These are phyloP conservation scores for Neurospora terricola DNA, from an alignment of 495 filamentous ascomycete genomes.

Conservation along the genomic window DNA sequence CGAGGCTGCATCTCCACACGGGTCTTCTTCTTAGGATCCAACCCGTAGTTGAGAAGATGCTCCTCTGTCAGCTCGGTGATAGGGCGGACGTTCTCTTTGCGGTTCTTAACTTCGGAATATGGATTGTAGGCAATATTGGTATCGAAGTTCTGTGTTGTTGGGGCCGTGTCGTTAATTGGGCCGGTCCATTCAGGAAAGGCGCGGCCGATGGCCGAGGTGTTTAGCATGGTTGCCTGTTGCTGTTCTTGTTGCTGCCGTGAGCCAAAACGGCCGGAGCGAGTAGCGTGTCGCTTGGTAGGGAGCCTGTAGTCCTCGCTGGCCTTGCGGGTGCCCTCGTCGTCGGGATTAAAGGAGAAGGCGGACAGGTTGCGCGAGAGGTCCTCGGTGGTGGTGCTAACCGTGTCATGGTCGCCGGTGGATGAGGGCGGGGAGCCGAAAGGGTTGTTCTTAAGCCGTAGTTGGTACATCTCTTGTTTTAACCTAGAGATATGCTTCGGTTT, in stretches of 20 bases:
- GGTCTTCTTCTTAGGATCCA: conserved; percentile 20
- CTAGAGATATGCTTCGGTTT: conserved; percentile 28
- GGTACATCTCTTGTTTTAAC: conserved; percentile 25
- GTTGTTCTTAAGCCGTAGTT: conserved; percentile 27
- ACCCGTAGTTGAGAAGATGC: conserved; percentile 16
- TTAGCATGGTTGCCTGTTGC: conserved; percentile 26
- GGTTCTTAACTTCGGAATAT: conserved; percentile 7
- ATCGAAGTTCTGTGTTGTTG: conserved; percentile 14
- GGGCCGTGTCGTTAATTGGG: conserved; percentile 11
- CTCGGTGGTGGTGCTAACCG: conserved; percentile 33
- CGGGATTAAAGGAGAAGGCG: conserved; percentile 34
- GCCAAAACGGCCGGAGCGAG: conserved; percentile 22
- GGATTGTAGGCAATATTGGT: conserved; percentile 8
- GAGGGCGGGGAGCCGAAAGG: conserved; percentile 41
- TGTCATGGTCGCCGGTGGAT: conserved; percentile 43
- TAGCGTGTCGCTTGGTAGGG: conserved; percentile 10
- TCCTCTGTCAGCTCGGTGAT: conserved; percentile 11
- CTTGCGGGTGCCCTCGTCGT: conserved; percentile 34
- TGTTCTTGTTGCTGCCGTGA: conserved; percentile 3
- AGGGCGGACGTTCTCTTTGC: conserved; percentile 33
- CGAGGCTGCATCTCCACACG: conserved; percentile 34
- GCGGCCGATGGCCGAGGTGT: conserved; percentile 53
- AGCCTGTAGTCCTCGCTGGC: conserved; percentile 15
- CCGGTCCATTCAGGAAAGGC: conserved; percentile 51
- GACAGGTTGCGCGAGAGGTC: conserved; percentile 28